Base-by-base conservation (phyloP, 2,329 filamentous ascomycete genomes). In the Hymenoscyphus salicellus region DNA sequence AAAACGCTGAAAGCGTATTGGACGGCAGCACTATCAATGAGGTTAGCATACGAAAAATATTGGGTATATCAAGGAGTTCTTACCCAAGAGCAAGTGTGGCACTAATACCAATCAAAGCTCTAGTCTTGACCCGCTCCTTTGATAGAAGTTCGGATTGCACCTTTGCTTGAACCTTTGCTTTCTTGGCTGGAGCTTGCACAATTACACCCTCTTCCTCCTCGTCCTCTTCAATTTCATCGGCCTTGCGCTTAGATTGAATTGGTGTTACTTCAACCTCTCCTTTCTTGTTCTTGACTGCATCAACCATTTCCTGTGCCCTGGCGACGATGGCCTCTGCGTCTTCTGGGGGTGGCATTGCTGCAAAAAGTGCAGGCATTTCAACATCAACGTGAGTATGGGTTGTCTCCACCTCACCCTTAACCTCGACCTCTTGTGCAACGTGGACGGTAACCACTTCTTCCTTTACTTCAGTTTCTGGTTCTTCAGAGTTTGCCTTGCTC, bases 71-170 rank as follows among this genome's bases (percentile, higher is more conserved):
- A 5, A 57, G 58, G 26, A 55, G 36, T 41, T 89, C 93, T 81
- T 86, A 98, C 95, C 93, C 93, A 77, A 97, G 85, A 64, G 91
- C 92, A 76, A 97, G 84, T 57, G 92, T 95, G 64, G 92, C 92
- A 68, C 89, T 91, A 61, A 98, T 86, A 65, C 95, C 94, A 68
- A 96, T 84, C 66, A 97, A 81, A 57, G 95, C 92, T 75, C 93
- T 87, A 78, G 89, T 92, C 79, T 92, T 89, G 70, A 97, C 92
- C 74, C 88, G 90, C 79, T 96, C 90, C 79, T 92, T 93, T 77
- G 89, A 89, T 70, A 96, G 77, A 20, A 49, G 38, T 78, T 95
- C 89, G 1, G 67, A 58, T 75, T 95, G 90, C 1, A 92, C 90
- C 82, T 89, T 92, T 49, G 85, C 86, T 75, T 95, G 90, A 1